Evolutionary conservation across 148 eudicot species (phyloP), one percentile per base, ranked within the genome.

Genomic region (Amaranthus palmeri): DNA sequence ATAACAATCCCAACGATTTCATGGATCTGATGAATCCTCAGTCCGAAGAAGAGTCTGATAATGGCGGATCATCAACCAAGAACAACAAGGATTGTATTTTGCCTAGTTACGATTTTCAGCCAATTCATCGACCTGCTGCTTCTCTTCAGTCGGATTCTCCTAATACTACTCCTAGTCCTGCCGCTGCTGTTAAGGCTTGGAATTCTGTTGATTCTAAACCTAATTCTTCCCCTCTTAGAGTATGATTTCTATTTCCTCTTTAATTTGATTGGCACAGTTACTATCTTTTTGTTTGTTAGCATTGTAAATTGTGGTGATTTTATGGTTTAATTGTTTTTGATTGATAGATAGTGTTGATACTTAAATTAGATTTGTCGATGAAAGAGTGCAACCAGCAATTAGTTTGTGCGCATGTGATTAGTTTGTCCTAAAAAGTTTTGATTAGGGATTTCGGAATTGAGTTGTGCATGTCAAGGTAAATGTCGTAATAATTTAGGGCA

Each of bases 61-160:
- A 67, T n/a, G 58, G 48, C 50, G n/a, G 68, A 5, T 54, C 49
- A 44, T 70, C 61, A 8, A 14, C 11, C 17, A 9, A 36, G n/a
- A 58, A 65, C 43, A 81, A 79, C 67, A 84, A 93, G 45, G 90
- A 86, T 3, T 92, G 88, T 65, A 86, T 88, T 58, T 69, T 82
- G 5, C 90, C 96, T 14, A 95, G 82, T 69, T 95, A 89, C 58
- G 99, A 91, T 84, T 95, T 95, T 62, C 90, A 89, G 75, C 93
- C 98, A 2, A 91, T 91, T 67, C 84, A 89, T 53, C 92, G 90
- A 0, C 86, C 90, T 2, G 25, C 40, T 52, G 74, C 46, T 4
- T 48, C 60, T 47, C 4, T 63, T 67, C 15, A 51, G 3, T n/a
- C 76, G 47, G 66, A 76, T 78, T 61, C 71, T 65, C 36, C 81